phyloP scores from a whole-genome alignment of 345 rosid species.

The Dimocarpus longan region DNA sequence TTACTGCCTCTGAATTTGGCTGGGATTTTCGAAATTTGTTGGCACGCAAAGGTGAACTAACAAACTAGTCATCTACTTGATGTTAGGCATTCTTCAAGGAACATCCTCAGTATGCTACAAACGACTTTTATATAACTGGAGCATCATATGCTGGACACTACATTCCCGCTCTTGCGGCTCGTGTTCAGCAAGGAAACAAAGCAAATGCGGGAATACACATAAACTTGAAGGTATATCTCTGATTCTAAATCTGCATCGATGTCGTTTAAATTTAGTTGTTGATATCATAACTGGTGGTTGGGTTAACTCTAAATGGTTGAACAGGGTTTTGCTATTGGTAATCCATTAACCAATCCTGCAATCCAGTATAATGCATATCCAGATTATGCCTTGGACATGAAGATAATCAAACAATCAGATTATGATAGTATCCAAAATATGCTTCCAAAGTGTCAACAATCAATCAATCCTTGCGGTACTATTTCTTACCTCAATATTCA shows the following conservation, averaged over 20 bases:
- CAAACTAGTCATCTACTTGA: neutral
- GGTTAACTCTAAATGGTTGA: constrained; percentile 3
- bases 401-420: constrained; percentile 47
- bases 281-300: neutral
- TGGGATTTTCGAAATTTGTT: neutral
- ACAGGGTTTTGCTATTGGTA: constrained; percentile 95
- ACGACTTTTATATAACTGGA: constrained; percentile 87
- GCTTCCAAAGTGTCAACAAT: constrained; percentile 49
- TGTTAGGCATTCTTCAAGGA: constrained; percentile 65
- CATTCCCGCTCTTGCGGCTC: constrained; percentile 76
- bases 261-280: neutral
- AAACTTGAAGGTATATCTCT: constrained; percentile 64
- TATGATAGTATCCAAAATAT: constrained; percentile 44
- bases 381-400: constrained; percentile 67
- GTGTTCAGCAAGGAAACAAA: constrained; percentile 75
- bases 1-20: neutral
- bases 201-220: constrained; percentile 72
- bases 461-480: constrained; percentile 57
- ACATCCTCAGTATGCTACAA: constrained; percentile 60
- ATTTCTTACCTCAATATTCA: neutral
- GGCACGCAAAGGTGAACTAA: neutral
- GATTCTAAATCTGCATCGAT: neutral
- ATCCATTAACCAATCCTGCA: constrained; percentile 78
- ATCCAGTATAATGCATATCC: constrained; percentile 80
- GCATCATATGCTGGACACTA: constrained; percentile 97